phyloP scores from a whole-genome alignment of 345 rosid genomes.

The Moricandia moricandioides region DNA sequence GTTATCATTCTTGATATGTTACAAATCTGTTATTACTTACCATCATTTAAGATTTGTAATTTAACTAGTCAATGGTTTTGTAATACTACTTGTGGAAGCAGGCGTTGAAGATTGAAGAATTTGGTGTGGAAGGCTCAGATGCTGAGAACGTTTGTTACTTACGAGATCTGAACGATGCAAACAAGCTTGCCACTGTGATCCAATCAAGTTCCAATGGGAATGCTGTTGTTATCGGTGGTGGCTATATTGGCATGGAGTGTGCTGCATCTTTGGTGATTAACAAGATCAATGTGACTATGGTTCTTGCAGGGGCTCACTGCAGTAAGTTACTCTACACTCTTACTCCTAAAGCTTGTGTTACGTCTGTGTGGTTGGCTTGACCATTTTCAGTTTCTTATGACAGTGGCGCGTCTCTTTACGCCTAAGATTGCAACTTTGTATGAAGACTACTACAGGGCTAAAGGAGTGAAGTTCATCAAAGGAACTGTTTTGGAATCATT shows the following conservation, averaged over 20 bases:
- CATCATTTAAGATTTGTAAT: background rate
- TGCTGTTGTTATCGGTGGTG: constrained; percentile 96
- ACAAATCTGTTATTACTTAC: background rate
- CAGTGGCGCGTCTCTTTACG: constrained; percentile 93
- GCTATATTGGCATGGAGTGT: constrained; percentile 98
- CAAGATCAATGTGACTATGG: constrained; percentile 88
- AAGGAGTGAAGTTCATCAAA: constrained; percentile 77
- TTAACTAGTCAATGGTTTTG: background rate
- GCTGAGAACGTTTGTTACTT: constrained; percentile 93
- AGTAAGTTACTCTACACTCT: constrained; percentile 49
- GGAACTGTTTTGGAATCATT: constrained; percentile 79
- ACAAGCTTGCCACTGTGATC: constrained; percentile 70
- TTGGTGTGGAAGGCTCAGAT: constrained; percentile 81
- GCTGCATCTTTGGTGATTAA: constrained; percentile 93
- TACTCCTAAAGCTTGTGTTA: constrained; percentile 3
- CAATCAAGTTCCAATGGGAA: constrained; percentile 64
- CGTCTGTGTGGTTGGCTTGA: constrained; percentile 23
- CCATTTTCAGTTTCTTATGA: constrained; percentile 15
- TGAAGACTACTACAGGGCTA: constrained; percentile 69
- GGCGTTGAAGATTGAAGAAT: constrained; percentile 96
- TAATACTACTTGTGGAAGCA: constrained; percentile 21
- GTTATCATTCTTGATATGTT: background rate
- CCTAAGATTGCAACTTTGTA: constrained; percentile 77
- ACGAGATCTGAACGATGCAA: constrained; percentile 79
- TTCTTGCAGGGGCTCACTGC: constrained; percentile 95